Conservation (phyloP, 495 filamentous ascomycete genomes). For the Talaromyces adpressus region DNA sequence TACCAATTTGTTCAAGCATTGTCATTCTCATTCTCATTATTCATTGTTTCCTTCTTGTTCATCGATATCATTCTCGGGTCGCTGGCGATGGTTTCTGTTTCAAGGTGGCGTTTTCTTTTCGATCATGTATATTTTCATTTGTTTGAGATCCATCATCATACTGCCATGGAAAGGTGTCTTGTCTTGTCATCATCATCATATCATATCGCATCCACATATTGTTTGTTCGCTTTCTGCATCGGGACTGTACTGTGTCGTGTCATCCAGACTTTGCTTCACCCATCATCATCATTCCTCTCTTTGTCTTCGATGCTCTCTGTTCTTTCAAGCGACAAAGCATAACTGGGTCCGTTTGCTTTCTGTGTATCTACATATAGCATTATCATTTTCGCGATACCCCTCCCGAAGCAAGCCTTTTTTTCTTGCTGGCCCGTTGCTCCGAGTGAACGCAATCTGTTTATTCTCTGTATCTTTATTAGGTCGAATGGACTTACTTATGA, state of each 20-base stretch:
- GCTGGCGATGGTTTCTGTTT: constrained; percentile 2
- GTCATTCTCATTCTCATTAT: background rate
- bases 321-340: background rate
- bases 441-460: background rate
- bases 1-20: background rate
- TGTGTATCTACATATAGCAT: background rate
- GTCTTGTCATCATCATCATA: background rate
- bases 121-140: constrained; percentile 2
- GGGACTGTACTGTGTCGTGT: constrained; percentile 1
- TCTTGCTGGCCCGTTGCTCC: background rate
- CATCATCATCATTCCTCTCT: background rate
- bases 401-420: background rate
- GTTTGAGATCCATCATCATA: constrained; percentile 5
- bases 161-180: background rate
- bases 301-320: background rate
- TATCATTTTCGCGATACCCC: background rate
- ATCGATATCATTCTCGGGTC: constrained; percentile 1
- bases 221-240: background rate
- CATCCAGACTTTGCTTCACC: background rate
- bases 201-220: background rate
- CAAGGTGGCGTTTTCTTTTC: background rate
- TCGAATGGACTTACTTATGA: background rate
- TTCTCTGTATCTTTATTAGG: background rate
- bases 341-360: background rate
- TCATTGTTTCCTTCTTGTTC: background rate